Evolutionary conservation across 75 land plant genomes (phyloP), one percentile per base, ranked within the genome.

Genomic region (Selaginella tamariscina): DNA sequence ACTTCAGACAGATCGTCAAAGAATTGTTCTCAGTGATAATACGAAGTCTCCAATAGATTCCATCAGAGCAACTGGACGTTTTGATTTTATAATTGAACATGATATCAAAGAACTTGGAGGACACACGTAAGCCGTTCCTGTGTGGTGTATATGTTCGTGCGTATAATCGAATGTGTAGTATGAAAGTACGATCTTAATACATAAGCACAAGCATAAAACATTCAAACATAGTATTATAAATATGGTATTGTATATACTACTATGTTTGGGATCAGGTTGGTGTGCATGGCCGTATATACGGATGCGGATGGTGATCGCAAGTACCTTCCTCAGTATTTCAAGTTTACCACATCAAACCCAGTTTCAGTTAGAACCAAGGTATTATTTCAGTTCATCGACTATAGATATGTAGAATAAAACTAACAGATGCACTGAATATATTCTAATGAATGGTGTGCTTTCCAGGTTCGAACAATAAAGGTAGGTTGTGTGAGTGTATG

Each of bases 341-440:
- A 94, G 80, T 94, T 94, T 74, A 75, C 80, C 44, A 93, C 93
- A 24, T 73, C 96, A 29, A 94, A 94, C 76, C 98, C 98, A 65
- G 84, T 94, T 54, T 94, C 98, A 32, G 98, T 94, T 32, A 74
- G 85, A 73, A 94, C 98, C 26, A 94, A 94, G 98, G 98, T 94
- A 79, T 32, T 44, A 30, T 30, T 65, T 32, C 66, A 30, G 44
- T 23, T 65, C 24, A 32, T 31, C 32, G 24, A 44, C 33, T 31
- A 44, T 65, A 32, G 33, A 21, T 65, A 32, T 32, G 21, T 27
- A 24, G 8, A 28, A 22, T 65, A 24, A 32, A 32, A 32, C 32
- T 27, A 44, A 65, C 65, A 20, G 66, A 32, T 65, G 33, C 21
- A n/a, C n/a, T n/a, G 26, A 11, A 32, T 15, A 18, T 15, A 15